Evolutionary conservation across 345 rosid species (phyloP), one percentile per base, ranked within the genome.

Genomic region (Citrus medica): DNA sequence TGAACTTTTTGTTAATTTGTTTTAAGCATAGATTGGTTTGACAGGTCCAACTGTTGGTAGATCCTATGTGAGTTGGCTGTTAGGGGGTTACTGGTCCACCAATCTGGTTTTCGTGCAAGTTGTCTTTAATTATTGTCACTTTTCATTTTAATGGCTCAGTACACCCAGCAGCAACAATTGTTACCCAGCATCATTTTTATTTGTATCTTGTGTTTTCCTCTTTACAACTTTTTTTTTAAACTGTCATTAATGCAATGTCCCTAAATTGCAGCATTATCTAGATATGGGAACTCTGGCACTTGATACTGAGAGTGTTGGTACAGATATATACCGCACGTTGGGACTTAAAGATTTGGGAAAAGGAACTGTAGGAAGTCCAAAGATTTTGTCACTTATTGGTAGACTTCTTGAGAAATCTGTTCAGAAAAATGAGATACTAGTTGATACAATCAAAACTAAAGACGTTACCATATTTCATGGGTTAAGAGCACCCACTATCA

Each of bases 401-500:
- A 82, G 91, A 1, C 82, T 87, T 73, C 94, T 95, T 21, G 94
- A 90, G 83, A 89, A 83, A 80, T 84, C 84, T 78, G 86, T 91
- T 48, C 85, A 89, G 71, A 69, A 69, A 72, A 86, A 88, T 77
- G 91, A 88, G 73, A 83, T 81, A 78, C 65, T 79, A 48, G 30
- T 70, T 12, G 88, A 84, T 73, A 71, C 87, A 10, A 9, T 78
- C 12, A 79, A 83, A 71, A 67, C 42, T 1, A 74, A 86, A 73
- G 88, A 86, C 74, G 69, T 81, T 24, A 89, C 93, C 2, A 53
- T 89, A 27, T 95, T 95, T 78, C 93, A 93, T 25, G 97, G 97
- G 9, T 65, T 80, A 71, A 89, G 88, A 81, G 88, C 73, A 0
- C 98, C 99, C 7, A 53, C 88, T 24, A 88, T 95, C 69, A 88